These are phyloP conservation scores for Rhododendron griersonianum DNA, from an alignment of 148 eudicot species.

Conservation along the genomic window DNA sequence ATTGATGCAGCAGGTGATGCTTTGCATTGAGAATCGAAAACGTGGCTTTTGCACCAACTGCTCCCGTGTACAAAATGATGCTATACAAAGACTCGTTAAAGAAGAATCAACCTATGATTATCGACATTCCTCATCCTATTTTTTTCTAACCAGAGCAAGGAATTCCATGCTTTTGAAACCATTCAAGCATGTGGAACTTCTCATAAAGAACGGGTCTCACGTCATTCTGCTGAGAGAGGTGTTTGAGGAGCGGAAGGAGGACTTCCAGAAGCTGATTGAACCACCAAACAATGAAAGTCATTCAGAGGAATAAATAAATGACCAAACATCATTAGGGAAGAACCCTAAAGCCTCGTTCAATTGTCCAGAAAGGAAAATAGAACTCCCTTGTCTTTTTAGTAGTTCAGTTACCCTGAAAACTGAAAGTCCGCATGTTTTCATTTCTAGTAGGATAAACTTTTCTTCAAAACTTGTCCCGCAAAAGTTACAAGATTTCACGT, in stretches of 20 bases:
- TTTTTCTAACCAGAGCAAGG: conserved; percentile 57
- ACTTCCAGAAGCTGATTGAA: conserved; percentile 74
- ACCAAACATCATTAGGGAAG: neutral
- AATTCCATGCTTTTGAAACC: conserved; percentile 95
- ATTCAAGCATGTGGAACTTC: conserved; percentile 87
- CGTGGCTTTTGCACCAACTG: conserved; percentile 9
- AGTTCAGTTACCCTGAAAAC: neutral
- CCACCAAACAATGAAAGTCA: conserved; percentile 5
- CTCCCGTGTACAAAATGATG: conserved; percentile 19
- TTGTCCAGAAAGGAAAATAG: neutral
- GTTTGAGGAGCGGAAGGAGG: conserved; percentile 80
- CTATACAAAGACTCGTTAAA: conserved; percentile 37
- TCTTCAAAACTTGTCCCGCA: neutral
- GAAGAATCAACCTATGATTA: neutral
- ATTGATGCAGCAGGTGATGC: conserved; percentile 13
- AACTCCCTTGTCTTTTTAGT: neutral
- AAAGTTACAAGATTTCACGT: neutral
- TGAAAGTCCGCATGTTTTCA: neutral
- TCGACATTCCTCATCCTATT: neutral
- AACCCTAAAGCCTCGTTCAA: neutral
- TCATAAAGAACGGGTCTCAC: conserved; percentile 78
- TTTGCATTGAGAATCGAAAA: conserved; percentile 7
- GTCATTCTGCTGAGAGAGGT: conserved; percentile 66
- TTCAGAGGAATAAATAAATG: neutral
- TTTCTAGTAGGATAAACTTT: neutral